Base-by-base conservation (phyloP, 2,329 filamentous ascomycete genomes). In the Penicillium sp. region DNA sequence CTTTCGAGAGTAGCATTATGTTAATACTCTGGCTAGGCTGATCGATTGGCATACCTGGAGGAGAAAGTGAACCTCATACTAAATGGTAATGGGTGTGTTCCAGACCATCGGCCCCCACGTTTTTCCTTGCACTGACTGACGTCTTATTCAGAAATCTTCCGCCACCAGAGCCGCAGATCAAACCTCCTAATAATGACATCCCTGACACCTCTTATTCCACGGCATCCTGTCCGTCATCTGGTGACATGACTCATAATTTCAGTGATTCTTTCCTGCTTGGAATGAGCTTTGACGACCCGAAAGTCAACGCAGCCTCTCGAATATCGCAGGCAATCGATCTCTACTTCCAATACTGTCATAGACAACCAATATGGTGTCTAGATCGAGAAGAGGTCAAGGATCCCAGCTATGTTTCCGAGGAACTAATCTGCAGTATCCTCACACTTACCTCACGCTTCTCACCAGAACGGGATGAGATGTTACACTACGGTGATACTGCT, bases 21-120 rank as follows among this genome's bases (percentile, higher is more conserved):
- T 41, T 62, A 26, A 58, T 47, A 12, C 6, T 28, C 3, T 15
- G 16, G n/a, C n/a, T 39, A 81, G 78, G 77, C 78, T 57, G 78
- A 81, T 62, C 71, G 78, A 57, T 67, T 81, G n/a, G 77, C 77
- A 13, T 74, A 76, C 46, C 59, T 81, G 38, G 78, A 81, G 66
- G 77, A 80, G 65, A 81, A 81, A 62, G 72, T 81, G 43, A 77
- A 81, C 64, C 74, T 76, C 52, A 69, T 81, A 48, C 65, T 81
- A 18, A 79, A 69, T 44, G 76, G 77, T 49, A 73, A 65, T 52
- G 62, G 67, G 69, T 73, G 68, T 18, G 49, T 50, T 56, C 51
- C 42, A 46, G 46, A 50, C 53, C 45, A 26, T 31, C 2, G 21
- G 1, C 2, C 21, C 16, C 21, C 12, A n/a, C 42, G 9, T 24